Base-by-base conservation (phyloP, 225 moss, liverwort and hornwort species). In the Pleurozium schreberi region DNA sequence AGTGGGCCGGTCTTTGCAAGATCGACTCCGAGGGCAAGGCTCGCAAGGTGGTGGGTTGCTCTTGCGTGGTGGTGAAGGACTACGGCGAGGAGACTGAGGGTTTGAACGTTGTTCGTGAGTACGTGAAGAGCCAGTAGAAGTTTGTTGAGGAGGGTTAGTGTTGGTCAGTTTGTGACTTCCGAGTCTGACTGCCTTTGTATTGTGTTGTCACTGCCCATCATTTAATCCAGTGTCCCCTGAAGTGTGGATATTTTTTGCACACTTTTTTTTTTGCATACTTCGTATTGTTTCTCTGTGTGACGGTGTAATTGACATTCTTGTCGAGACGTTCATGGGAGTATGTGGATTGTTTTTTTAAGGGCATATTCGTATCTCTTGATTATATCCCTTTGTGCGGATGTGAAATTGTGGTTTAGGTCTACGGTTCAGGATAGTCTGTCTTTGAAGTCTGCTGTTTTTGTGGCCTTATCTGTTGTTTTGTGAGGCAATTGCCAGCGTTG, bases 31-130 rank as follows among this genome's bases (percentile, higher is more conserved):
- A 93, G 89, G 92, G 93, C 43, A 93, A 93, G 88, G 92, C 92
- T 26, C 92, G 93, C 27, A 93, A 93, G 91, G 93, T 92, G 0
- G 92, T 92, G 5, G 93, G 92, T 22, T 93, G 92, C 84, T 93
- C 93, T 13, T 93, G 93, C 60, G 92, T 93, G 7, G 92, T 93
- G 11, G 92, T 93, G 19, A 93, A 93, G 93, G 92, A 92, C 81
- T 92, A 93, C 86, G 93, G 93, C 64, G 90, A 93, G 90, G 93
- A 93, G 90, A 93, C 93, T 4, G 92, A 92, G 81, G 93, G 92
- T 4, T 38, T 93, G 47, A 93, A 93, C 83, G 93, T 93, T 12
- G 92, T 93, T n/a, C 78, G 92, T 73, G 93, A 93, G 89, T 92
- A 93, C 57, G 92, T 93, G 31, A 93, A 93, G 88, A 93, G 89